These are phyloP conservation scores for Coffea humblotiana DNA, from an alignment of 305 asterid genomes.

Conservation along the genomic window DNA sequence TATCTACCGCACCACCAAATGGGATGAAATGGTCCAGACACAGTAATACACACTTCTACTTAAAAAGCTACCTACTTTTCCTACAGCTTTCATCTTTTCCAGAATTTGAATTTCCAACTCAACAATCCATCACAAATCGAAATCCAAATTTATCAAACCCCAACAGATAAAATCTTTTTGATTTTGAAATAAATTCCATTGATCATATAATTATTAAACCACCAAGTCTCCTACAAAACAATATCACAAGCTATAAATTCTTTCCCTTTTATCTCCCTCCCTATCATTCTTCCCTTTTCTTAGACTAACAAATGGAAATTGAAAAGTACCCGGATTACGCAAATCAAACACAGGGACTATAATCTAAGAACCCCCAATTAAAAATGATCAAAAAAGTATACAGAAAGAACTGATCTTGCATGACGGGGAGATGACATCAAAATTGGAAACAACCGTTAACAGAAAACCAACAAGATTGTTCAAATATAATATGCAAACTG, in stretches of 20 bases:
- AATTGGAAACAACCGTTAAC: neutral
- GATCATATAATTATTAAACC: conserved; percentile 4
- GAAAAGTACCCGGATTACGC: neutral
- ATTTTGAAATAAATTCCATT: conserved; percentile 19
- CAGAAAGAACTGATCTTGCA: neutral
- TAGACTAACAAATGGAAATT: neutral
- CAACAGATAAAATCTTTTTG: conserved; percentile 5
- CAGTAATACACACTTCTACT: conserved; percentile 63
- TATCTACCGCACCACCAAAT: conserved; percentile 97
- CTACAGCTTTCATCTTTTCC: conserved; percentile 79
- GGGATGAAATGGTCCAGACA: conserved; percentile 97
- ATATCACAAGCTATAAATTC: conserved; percentile 3
- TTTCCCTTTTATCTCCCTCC: neutral
- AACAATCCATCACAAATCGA: conserved; percentile 24
- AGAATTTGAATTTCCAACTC: conserved; percentile 23
- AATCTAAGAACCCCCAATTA: neutral
- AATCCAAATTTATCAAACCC: conserved; percentile 18
- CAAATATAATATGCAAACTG: conserved; percentile 7
- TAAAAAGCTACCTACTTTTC: conserved; percentile 79
- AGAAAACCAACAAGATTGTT: neutral
- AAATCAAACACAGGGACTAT: neutral
- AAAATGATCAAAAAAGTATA: conserved; percentile 3
- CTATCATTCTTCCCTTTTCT: neutral
- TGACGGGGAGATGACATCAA: neutral
- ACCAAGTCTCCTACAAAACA: conserved; percentile 13